A percentile compares a stretch with the other conserved stretches of the same genome.
Conservation (phyloP, 2,329 filamentous ascomycete species). For the Apiospora arundinis region DNA sequence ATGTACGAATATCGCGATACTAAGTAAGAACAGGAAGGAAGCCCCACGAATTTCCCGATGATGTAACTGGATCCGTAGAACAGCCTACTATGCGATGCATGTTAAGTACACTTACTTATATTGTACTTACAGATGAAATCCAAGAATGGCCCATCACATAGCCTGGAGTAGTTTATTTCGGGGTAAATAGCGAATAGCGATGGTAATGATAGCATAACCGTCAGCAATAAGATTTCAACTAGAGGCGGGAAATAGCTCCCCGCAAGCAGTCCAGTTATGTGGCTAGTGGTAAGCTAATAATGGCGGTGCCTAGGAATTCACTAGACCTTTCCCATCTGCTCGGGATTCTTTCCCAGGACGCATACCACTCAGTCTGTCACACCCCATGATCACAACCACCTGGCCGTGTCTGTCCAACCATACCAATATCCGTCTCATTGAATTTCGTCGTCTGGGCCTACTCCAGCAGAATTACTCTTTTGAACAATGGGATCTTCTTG, state of each 20-base stretch:
- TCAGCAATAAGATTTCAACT: background rate
- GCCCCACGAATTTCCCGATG: conserved; percentile 12
- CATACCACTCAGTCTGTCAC: background rate
- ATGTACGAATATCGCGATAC: conserved; percentile 4
- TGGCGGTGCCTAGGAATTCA: background rate
- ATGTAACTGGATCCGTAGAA: conserved; percentile 4
- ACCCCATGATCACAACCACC: background rate
- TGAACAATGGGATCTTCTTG: background rate
- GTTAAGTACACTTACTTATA: background rate
- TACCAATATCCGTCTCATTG: background rate
- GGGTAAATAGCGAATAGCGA: background rate
- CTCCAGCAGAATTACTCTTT: conserved; percentile 4
- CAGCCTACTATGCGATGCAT: background rate
- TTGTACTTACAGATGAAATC: background rate
- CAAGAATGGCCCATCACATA: background rate
- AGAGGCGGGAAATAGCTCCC: too few relatives aligned
- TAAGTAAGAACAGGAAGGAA: background rate
- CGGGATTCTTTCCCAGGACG: background rate
- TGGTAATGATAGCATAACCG: background rate
- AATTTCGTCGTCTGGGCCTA: background rate
- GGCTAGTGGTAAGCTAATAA: background rate
- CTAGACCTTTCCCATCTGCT: background rate
- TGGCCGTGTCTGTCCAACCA: background rate
- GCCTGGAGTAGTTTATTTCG: background rate
- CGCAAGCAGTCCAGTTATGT: background rate